A percentile compares a stretch with the other conserved stretches of the same genome.
phyloP scores from a whole-genome alignment of 78 protist genomes.

The slime mould (Dictyostelium discoideum) region DNA sequence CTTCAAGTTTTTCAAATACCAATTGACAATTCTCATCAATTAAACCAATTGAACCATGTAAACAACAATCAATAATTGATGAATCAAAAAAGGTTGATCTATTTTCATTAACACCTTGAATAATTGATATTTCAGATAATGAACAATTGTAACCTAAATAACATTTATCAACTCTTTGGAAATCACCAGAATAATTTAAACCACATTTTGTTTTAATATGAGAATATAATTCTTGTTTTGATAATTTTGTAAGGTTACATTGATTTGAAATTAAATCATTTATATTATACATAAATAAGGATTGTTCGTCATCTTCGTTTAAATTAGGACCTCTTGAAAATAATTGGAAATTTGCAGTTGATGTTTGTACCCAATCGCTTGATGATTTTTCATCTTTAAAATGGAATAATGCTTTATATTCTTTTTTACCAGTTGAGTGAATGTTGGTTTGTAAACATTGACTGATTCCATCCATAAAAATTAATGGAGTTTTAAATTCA shows the following conservation, averaged over 20 bases:
- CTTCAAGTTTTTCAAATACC: background rate
- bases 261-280: background rate
- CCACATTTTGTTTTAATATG: background rate
- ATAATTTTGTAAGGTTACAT: background rate
- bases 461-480: background rate
- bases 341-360: background rate
- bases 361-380: background rate
- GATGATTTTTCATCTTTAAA: background rate
- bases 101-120: too few relatives aligned
- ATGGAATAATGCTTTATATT: background rate
- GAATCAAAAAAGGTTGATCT: background rate
- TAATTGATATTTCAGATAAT: background rate
- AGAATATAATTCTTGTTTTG: background rate
- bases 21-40: background rate
- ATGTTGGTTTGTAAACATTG: background rate
- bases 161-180: background rate
- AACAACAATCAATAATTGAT: background rate
- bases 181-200: background rate
- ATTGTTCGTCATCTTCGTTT: too few relatives aligned
- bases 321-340: too few relatives aligned
- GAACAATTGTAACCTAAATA: background rate
- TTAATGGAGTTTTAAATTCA: slow-evolving; percentile 4
- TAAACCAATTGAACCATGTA: background rate
- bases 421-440: background rate
- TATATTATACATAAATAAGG: background rate